phyloP scores from a whole-genome alignment of 768 basidiomycete genomes.

The Leccinum fibrillosum region DNA sequence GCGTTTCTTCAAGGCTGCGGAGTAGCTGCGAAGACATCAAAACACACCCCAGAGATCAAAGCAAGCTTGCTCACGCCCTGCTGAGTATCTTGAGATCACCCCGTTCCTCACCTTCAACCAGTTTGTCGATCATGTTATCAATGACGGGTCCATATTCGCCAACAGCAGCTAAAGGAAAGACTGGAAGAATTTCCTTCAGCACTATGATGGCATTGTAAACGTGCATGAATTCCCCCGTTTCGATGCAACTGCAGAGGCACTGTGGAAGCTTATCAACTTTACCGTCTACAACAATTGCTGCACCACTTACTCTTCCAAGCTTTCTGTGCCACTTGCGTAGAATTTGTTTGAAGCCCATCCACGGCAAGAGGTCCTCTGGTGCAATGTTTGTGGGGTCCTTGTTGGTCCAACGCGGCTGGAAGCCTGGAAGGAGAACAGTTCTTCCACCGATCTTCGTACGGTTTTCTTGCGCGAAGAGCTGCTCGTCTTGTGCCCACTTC shows the following conservation, averaged over 20 bases:
- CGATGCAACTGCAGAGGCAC: slow-evolving; percentile 79
- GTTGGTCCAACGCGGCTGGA: slow-evolving; percentile 52
- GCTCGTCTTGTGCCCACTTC: slow-evolving; percentile 78
- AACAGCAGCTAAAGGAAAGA: slow-evolving; percentile 75
- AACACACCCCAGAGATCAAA: neutral
- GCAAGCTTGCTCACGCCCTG: slow-evolving; percentile 52
- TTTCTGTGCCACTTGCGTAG: slow-evolving; percentile 84
- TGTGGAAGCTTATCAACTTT: slow-evolving; percentile 28
- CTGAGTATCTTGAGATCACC: slow-evolving; percentile 82
- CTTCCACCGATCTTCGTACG: slow-evolving; percentile 62
- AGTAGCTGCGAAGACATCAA: slow-evolving; percentile 47
- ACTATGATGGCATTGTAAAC: slow-evolving; percentile 97
- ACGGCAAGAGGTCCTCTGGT: slow-evolving; percentile 57
- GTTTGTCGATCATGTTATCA: slow-evolving; percentile 58
- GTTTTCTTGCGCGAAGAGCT: slow-evolving; percentile 68
- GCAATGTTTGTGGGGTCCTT: slow-evolving; percentile 39
- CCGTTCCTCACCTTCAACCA: slow-evolving; percentile 73
- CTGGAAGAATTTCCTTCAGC: slow-evolving; percentile 84
- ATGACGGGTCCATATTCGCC: slow-evolving; percentile 53
- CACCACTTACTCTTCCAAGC: slow-evolving; percentile 56
- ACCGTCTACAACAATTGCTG: neutral
- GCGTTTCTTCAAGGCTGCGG: slow-evolving; percentile 71
- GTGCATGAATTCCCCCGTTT: slow-evolving; percentile 92
- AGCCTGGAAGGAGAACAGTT: slow-evolving; percentile 62
- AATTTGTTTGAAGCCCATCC: slow-evolving; percentile 67